Percentiles rank a stretch among this genome's conserved stretches.
Evolutionary conservation across 495 filamentous ascomycete genomes (phyloP).

Genomic region (Achaetomiella virescens): DNA sequence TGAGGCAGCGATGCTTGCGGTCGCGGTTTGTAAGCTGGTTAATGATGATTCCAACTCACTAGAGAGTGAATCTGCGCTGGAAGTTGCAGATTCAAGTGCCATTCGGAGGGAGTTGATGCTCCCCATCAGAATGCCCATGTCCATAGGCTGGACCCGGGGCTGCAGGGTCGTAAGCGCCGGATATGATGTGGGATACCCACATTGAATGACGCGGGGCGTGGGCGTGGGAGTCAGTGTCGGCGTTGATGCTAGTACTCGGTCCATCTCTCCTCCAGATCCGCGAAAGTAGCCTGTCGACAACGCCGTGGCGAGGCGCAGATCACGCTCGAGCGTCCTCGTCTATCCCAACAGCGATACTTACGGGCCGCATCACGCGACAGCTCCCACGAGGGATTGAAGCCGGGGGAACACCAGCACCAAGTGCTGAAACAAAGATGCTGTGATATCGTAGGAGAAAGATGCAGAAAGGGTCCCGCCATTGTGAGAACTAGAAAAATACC

Average conservation of each 20-base stretch:
- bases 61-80: conserved; percentile 8
- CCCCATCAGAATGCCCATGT: neutral
- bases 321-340: neutral
- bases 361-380: neutral
- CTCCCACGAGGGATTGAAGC: neutral
- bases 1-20: conserved; percentile 10
- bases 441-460: too few species aligned
- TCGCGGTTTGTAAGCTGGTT: conserved; percentile 10
- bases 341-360: neutral
- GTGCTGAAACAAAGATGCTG: too few species aligned
- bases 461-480: too few species aligned
- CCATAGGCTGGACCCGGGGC: neutral
- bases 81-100: conserved; percentile 11
- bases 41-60: conserved; percentile 13
- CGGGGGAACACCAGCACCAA: too few species aligned
- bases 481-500: too few species aligned
- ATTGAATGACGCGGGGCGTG: neutral
- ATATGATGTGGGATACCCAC: neutral
- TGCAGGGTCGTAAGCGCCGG: neutral
- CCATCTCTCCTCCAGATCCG: neutral
- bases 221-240: neutral
- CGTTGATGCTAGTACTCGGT: neutral
- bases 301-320: neutral
- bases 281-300: neutral
- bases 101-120: conserved; percentile 18